Percentiles rank a stretch among this genome's conserved stretches.
Conservation (phyloP, 2,329 filamentous ascomycete species). For the Fusarium tricinctum region DNA sequence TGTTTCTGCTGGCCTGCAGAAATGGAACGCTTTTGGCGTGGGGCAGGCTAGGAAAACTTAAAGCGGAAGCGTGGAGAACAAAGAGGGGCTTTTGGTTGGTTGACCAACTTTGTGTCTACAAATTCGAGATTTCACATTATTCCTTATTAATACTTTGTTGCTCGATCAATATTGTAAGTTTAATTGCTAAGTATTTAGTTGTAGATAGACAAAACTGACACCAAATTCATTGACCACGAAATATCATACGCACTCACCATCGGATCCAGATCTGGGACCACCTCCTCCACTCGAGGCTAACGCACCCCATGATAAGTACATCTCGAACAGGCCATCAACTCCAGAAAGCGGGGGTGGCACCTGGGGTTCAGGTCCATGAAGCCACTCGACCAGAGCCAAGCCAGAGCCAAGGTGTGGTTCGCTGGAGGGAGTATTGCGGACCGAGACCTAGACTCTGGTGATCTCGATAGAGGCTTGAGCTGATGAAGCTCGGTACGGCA, state of each 20-base stretch:
- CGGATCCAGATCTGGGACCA: slow-evolving; percentile 25
- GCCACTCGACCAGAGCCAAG: slow-evolving; percentile 19
- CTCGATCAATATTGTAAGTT: background rate
- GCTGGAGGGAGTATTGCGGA: no score
- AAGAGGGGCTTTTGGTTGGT: slow-evolving; percentile 22
- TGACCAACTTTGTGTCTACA: background rate
- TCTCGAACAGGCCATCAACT: slow-evolving; percentile 22
- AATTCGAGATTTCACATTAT: background rate
- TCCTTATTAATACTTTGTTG: background rate
- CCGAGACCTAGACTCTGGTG: background rate
- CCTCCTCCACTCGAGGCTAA: slow-evolving; percentile 15
- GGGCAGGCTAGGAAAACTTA: slow-evolving; percentile 24
- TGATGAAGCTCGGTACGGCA: no score
- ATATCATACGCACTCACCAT: background rate
- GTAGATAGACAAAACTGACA: background rate
- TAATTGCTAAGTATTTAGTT: background rate
- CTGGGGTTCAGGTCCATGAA: slow-evolving; percentile 28
- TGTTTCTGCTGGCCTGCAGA: slow-evolving; percentile 19
- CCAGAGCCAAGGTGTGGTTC: background rate
- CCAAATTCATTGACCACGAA: background rate
- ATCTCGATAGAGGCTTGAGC: background rate
- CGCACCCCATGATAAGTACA: slow-evolving; percentile 31
- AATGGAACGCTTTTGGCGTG: slow-evolving; percentile 31
- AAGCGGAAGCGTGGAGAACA: slow-evolving; percentile 32
- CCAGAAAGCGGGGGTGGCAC: slow-evolving; percentile 38